A percentile compares a stretch with the other conserved stretches of the same genome.
Conservation (phyloP, 2,329 filamentous ascomycete species). For the Aspergillus vadensis region DNA sequence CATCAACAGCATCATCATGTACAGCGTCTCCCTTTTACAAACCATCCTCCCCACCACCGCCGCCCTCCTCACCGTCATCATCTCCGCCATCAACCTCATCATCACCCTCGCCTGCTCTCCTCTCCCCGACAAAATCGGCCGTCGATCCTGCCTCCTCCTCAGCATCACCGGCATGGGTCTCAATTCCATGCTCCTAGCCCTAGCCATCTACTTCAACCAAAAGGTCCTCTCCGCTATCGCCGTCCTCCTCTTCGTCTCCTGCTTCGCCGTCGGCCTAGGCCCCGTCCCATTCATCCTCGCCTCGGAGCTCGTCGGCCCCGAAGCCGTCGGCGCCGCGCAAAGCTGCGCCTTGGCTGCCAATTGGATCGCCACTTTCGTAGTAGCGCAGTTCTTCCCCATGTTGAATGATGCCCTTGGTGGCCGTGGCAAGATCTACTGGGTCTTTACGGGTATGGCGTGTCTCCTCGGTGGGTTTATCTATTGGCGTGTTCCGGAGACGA, state of each 20-base stretch:
- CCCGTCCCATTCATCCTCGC: slow-evolving; percentile 94
- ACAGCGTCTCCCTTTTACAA: slow-evolving; percentile 86
- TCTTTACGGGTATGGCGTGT: slow-evolving; percentile 77
- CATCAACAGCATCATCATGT: slow-evolving; percentile 98
- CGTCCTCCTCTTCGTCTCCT: slow-evolving; percentile 81
- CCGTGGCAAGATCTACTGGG: slow-evolving; percentile 82
- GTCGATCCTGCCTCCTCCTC: slow-evolving; percentile 79
- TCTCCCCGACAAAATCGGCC: slow-evolving; percentile 81
- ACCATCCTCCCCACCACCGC: slow-evolving; percentile 80
- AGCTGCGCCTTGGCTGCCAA: slow-evolving; percentile 85
- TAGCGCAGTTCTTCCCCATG: slow-evolving; percentile 93
- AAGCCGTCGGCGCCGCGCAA: slow-evolving; percentile 89
- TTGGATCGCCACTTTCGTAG: slow-evolving; percentile 86
- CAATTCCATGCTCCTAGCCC: slow-evolving; percentile 73
- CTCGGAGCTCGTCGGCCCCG: slow-evolving; percentile 84
- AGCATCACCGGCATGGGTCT: slow-evolving; percentile 83
- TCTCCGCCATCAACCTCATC: slow-evolving; percentile 82
- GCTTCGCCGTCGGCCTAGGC: slow-evolving; percentile 86
- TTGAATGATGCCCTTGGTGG: slow-evolving; percentile 76
- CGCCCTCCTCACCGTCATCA: slow-evolving; percentile 79
- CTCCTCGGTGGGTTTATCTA: slow-evolving; percentile 72
- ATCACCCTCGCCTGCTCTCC: slow-evolving; percentile 81
- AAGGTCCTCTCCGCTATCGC: slow-evolving; percentile 78
- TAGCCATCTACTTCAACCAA: slow-evolving; percentile 73
- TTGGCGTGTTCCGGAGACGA: slow-evolving; percentile 80